A percentile compares a stretch with the other conserved stretches of the same genome.
Evolutionary conservation across 139 green algal genomes (phyloP).

Genomic region (Zygnema cylindricum): DNA sequence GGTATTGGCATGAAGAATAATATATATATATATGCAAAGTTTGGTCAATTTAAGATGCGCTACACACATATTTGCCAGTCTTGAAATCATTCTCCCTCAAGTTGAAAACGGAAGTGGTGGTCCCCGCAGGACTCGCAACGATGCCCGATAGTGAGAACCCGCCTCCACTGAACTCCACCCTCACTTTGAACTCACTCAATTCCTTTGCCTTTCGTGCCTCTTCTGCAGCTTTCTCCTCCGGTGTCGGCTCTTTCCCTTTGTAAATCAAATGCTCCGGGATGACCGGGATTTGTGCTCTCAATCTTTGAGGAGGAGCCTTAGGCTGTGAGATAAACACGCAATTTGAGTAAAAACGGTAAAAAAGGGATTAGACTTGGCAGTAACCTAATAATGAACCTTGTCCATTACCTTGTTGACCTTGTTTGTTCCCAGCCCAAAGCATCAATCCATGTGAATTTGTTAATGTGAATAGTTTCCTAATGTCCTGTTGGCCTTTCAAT

Average conservation of each 20-base stretch:
- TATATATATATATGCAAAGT: too few relatives aligned
- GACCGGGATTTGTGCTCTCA: constrained; percentile 34
- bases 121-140: not conserved
- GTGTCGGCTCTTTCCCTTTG: not conserved
- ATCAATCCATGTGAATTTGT: not conserved
- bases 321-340: not conserved
- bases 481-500: too few relatives aligned
- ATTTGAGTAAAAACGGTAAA: not conserved
- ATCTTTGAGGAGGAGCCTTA: not conserved
- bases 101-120: not conserved
- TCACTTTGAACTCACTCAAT: constrained; percentile 21
- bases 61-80: not conserved
- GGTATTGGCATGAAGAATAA: too few relatives aligned
- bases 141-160: constrained; percentile 23
- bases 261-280: constrained; percentile 36
- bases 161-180: constrained; percentile 13
- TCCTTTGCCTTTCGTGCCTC: constrained; percentile 20
- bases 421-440: not conserved
- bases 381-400: not conserved
- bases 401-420: not conserved
- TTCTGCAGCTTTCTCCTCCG: constrained; percentile 37
- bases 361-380: not conserved
- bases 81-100: not conserved
- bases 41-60: not conserved
- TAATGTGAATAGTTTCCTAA: not conserved